Evolutionary conservation across 2,329 filamentous ascomycete genomes (phyloP).

Genomic region (Colletotrichum acutatum): DNA sequence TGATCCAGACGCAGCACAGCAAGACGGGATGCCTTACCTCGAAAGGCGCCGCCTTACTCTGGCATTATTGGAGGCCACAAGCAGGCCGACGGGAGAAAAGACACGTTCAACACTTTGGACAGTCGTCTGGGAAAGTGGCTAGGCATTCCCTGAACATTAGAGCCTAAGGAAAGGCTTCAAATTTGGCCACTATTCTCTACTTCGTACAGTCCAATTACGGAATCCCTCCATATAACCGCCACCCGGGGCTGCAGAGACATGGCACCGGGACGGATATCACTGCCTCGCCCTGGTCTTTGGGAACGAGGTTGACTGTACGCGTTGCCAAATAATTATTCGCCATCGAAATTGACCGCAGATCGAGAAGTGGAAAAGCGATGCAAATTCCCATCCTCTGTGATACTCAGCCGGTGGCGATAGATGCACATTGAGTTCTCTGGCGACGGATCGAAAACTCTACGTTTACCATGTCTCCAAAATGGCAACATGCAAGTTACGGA

Average conservation of each 20-base stretch:
- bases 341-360: not conserved
- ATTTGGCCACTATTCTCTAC: no score
- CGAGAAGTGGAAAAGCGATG: no score
- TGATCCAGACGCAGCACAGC: no score
- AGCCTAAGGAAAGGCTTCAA: no score
- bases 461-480: not conserved
- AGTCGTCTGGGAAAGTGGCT: no score
- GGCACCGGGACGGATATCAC: no score
- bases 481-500: not conserved
- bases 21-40: not conserved
- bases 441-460: not conserved
- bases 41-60: not conserved
- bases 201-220: no score
- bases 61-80: not conserved
- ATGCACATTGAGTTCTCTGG: not conserved
- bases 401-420: not conserved
- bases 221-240: not conserved
- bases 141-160: no score
- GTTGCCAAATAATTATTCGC: not conserved
- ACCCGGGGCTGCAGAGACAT: not conserved
- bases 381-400: not conserved
- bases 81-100: not conserved
- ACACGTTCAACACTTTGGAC: not conserved
- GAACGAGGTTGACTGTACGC: not conserved
- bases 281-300: no score